These are phyloP conservation scores for Gynandropsis gynandra DNA, from an alignment of 345 rosid species.

Conservation along the genomic window DNA sequence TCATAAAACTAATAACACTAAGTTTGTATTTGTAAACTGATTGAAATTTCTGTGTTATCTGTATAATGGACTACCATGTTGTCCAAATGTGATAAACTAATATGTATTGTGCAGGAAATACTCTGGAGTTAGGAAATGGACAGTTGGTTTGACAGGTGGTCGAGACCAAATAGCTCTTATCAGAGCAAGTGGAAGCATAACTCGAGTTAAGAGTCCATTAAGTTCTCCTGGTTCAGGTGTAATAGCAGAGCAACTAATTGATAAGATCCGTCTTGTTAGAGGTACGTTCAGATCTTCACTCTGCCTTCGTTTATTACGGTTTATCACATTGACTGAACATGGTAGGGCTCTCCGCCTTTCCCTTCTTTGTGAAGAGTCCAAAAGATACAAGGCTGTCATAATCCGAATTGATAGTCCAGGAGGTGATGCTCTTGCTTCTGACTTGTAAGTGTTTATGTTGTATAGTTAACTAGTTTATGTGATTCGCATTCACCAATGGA, in stretches of 20 bases:
- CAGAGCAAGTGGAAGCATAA: conserved; percentile 89
- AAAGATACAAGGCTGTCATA: conserved; percentile 76
- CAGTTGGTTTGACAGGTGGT: conserved; percentile 84
- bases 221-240: conserved; percentile 60
- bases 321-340: conserved; percentile 7
- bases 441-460: conserved; percentile 60
- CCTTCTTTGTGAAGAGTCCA: conserved; percentile 47
- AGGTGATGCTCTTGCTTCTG: conserved; percentile 98
- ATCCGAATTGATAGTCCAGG: conserved; percentile 96
- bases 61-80: no score
- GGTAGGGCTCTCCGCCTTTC: neutral
- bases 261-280: conserved; percentile 73
- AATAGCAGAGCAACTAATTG: conserved; percentile 74
- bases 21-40: neutral
- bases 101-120: conserved; percentile 54
- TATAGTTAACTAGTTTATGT: conserved; percentile 1
- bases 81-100: no score
- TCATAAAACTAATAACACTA: neutral
- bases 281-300: conserved; percentile 36
- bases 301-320: conserved; percentile 4
- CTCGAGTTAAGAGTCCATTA: conserved; percentile 67
- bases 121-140: conserved; percentile 73
- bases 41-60: no score
- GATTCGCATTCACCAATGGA: neutral
- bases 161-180: conserved; percentile 74